These are phyloP conservation scores for Eucalyptus viminalis DNA, from an alignment of 345 rosid species.

Conservation along the genomic window DNA sequence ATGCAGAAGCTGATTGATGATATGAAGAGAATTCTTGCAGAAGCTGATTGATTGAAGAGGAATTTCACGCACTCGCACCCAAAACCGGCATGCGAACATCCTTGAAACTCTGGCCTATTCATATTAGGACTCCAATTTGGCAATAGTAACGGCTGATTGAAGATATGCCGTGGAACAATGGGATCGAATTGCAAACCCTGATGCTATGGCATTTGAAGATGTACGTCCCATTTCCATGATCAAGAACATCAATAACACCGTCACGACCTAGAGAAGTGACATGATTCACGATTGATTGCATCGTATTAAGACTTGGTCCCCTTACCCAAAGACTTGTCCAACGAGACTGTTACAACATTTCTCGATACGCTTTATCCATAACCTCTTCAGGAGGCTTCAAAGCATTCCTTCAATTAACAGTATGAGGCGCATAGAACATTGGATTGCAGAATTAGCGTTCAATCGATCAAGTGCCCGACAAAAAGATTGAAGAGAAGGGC, in stretches of 20 bases:
- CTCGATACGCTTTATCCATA: neutral
- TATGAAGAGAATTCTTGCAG: constrained; percentile 43
- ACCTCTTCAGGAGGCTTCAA: neutral
- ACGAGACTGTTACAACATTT: neutral
- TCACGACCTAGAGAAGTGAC: neutral
- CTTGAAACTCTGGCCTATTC: neutral
- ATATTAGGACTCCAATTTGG: neutral
- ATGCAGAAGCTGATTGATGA: constrained; percentile 34
- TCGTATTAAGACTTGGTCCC: neutral
- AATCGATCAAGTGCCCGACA: neutral
- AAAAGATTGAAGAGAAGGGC: neutral
- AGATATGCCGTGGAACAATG: neutral
- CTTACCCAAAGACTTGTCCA: neutral
- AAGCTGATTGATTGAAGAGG: neutral
- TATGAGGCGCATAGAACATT: neutral
- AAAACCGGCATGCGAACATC: neutral
- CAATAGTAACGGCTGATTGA: neutral
- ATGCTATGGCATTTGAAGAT: neutral
- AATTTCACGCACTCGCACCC: neutral
- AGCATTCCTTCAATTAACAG: neutral
- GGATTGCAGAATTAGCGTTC: neutral
- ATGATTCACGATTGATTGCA: neutral
- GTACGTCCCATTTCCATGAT: neutral
- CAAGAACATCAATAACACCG: neutral
- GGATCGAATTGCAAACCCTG: neutral